Evolutionary conservation across 1,139 yeast species (phyloP).

Genomic region (Hyphopichia burtonii): DNA sequence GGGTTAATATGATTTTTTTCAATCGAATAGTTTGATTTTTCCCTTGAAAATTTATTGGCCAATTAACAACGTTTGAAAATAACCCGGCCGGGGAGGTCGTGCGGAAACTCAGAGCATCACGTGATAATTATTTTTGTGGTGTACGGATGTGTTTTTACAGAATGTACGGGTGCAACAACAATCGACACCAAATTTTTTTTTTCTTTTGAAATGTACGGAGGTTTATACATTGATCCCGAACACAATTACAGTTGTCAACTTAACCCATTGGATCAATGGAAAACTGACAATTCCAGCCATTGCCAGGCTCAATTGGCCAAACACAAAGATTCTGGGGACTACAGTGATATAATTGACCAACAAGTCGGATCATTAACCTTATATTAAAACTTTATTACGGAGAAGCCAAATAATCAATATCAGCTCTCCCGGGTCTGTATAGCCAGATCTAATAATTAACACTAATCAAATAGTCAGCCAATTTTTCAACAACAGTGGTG

Average conservation of each 20-base stretch:
- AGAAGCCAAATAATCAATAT: not conserved
- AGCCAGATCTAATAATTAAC: constrained; percentile 60
- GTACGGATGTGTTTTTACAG: not conserved
- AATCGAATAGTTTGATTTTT: too few relatives aligned
- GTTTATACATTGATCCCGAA: not conserved
- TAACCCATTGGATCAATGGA: not conserved
- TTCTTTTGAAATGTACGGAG: too few relatives aligned
- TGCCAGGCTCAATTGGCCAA: too few relatives aligned
- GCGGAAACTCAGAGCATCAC: not conserved
- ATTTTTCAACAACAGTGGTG: constrained; percentile 86
- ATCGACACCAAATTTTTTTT: too few relatives aligned
- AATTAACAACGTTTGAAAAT: constrained; percentile 1
- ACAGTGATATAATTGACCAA: too few relatives aligned
- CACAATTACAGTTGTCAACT: not conserved
- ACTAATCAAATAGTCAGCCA: constrained; percentile 90
- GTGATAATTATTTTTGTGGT: not conserved
- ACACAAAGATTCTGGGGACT: too few relatives aligned
- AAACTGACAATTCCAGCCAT: not conserved
- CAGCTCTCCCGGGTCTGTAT: not conserved
- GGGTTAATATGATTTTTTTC: too few relatives aligned
- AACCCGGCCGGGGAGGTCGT: not conserved
- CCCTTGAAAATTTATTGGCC: not conserved
- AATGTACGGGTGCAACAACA: not conserved
- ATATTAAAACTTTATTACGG: too few relatives aligned
- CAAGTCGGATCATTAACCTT: too few relatives aligned